Conservation (phyloP, 2,329 filamentous ascomycete species). For the Echinosphaeria canescens region DNA sequence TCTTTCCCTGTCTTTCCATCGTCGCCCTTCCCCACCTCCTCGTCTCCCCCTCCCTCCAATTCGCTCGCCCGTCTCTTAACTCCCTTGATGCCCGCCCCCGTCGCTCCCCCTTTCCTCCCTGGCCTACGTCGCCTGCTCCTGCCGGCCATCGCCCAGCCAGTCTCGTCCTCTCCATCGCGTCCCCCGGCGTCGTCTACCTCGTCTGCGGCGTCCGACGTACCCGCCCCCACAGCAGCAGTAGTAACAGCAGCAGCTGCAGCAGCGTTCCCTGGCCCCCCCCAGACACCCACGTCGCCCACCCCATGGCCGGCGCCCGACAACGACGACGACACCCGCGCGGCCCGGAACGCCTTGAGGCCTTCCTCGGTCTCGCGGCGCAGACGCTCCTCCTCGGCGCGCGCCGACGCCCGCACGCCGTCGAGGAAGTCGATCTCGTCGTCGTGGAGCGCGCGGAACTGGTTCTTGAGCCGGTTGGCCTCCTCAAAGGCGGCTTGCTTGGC, state of each 20-base stretch:
- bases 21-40: no score
- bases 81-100: not conserved
- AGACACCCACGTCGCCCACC: conserved; percentile 2
- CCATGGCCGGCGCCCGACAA: conserved; percentile 2
- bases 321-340: conserved; percentile 16
- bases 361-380: conserved; percentile 32
- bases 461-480: conserved; percentile 46
- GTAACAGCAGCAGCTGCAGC: not conserved
- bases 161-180: no score
- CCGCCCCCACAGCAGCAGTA: not conserved
- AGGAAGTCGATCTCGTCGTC: conserved; percentile 65
- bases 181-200: no score
- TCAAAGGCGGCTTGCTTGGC: conserved; percentile 71
- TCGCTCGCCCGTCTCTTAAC: not conserved
- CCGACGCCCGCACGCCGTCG: conserved; percentile 28
- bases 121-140: conserved; percentile 1
- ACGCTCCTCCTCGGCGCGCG: conserved; percentile 29
- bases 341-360: conserved; percentile 30
- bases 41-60: not conserved
- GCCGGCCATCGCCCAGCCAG: conserved; percentile 1
- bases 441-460: conserved; percentile 60
- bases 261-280: not conserved
- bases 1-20: no score
- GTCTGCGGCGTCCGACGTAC: conserved; percentile 1
- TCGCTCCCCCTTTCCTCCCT: conserved; percentile 4